A percentile compares a stretch with the other conserved stretches of the same genome.
Conservation (phyloP, 441 rosid genomes). For the Erodium trifolium region DNA sequence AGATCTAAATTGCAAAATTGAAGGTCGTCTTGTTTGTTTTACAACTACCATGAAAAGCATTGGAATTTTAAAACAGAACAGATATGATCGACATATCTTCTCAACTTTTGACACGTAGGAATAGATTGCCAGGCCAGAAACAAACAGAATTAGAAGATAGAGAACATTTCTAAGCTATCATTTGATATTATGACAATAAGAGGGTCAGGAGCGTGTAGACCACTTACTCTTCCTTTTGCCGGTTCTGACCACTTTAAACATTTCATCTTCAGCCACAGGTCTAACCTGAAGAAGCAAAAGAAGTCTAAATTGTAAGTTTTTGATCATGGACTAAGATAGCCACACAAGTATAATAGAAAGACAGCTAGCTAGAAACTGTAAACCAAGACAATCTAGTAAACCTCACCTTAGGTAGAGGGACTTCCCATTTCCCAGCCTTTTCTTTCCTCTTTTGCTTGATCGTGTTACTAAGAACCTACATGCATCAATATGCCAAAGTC, state of each 20-base stretch:
- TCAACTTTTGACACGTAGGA: background rate
- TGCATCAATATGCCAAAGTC: constrained; percentile 12
- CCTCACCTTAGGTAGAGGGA: constrained; percentile 77
- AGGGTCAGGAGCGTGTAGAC: background rate
- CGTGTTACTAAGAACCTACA: constrained; percentile 76
- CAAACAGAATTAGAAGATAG: background rate
- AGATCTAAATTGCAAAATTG: background rate
- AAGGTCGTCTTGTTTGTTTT: background rate
- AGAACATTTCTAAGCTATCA: background rate
- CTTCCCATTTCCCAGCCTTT: constrained; percentile 97
- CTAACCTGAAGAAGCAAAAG: constrained; percentile 17
- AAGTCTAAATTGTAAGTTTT: background rate
- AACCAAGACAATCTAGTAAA: background rate
- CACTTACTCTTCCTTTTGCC: constrained; percentile 22
- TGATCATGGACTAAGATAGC: background rate
- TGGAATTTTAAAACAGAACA: background rate
- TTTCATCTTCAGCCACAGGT: constrained; percentile 27
- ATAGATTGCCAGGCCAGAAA: background rate
- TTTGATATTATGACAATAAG: background rate
- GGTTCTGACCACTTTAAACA: constrained; percentile 21
- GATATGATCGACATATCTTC: background rate
- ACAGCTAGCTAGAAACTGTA: background rate
- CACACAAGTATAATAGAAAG: too few species aligned
- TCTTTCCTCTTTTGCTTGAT: constrained; percentile 95
- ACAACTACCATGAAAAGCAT: background rate